phyloP scores from a whole-genome alignment of 345 rosid species.

The Boechera retrofracta region DNA sequence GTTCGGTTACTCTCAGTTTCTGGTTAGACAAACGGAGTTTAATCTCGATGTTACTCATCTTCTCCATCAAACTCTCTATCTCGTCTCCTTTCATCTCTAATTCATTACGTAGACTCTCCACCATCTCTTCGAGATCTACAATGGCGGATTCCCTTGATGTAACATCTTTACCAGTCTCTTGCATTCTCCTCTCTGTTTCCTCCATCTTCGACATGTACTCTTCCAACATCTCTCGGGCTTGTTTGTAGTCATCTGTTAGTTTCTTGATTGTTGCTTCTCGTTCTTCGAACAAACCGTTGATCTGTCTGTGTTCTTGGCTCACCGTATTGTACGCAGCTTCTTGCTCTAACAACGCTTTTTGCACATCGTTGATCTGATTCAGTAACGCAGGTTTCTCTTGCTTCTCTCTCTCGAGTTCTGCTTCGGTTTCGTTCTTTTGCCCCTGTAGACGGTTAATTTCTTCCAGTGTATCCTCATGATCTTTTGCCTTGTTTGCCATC shows the following conservation, averaged over 20 bases:
- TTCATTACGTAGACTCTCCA: slow-evolving; percentile 70
- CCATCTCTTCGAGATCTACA: slow-evolving; percentile 57
- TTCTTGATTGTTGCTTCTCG: slow-evolving; percentile 48
- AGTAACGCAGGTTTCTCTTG: slow-evolving; percentile 54
- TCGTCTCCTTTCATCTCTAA: slow-evolving; percentile 88
- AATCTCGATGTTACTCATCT: slow-evolving; percentile 68
- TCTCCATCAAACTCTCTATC: slow-evolving; percentile 54
- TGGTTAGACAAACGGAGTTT: slow-evolving; percentile 90
- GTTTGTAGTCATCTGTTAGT: slow-evolving; percentile 52
- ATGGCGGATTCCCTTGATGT: slow-evolving; percentile 53
- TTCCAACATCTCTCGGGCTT: slow-evolving; percentile 51
- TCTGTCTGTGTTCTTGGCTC: slow-evolving; percentile 56
- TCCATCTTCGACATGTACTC: slow-evolving; percentile 51
- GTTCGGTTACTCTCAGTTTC: slow-evolving; percentile 90
- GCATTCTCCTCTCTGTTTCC: slow-evolving; percentile 60
- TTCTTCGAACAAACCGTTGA: slow-evolving; percentile 49
- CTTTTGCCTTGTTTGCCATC: slow-evolving; percentile 37
- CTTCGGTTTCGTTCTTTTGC: slow-evolving; percentile 51
- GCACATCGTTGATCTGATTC: slow-evolving; percentile 51
- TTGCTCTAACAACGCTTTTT: slow-evolving; percentile 49
- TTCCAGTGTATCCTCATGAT: slow-evolving; percentile 47
- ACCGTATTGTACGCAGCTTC: slow-evolving; percentile 51
- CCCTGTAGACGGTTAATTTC: slow-evolving; percentile 40
- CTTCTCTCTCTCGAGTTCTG: slow-evolving; percentile 59
- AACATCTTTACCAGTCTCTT: slow-evolving; percentile 49